Evolutionary conservation across 1,284 basidiomycete genomes (phyloP), one percentile per base, ranked within the genome.

Genomic region (Malassezia yamatoensis): DNA sequence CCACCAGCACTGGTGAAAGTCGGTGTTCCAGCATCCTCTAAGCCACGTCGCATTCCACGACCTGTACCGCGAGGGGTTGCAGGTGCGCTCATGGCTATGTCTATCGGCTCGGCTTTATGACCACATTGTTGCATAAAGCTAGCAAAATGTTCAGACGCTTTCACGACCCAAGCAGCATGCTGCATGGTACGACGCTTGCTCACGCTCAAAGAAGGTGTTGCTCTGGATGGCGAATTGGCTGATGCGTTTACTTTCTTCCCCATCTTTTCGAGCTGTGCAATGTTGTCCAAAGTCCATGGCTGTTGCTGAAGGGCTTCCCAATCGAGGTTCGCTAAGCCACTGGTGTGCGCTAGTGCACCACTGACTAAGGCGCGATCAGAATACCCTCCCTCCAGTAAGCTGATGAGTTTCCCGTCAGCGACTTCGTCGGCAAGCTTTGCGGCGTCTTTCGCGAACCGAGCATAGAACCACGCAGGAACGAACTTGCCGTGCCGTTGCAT

Each of bases 401-500:
- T 89, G 20, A 96, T 79, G 1, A 94, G 69, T 48, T 85, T 82
- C 0, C 90, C 89, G 0, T 75, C 66, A 0, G 87, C 83, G 59
- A 83, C 82, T 21, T 76, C 66, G 41, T 87, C 81, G 0, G 87
- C 85, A 53, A 96, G 82, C 0, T 61, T 68, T 38, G 82, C 80
- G 0, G 83, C 82, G 66, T 94, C 89, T 2, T 77, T 78, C 0
- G 88, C 85, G 67, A 96, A 94, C 5, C 82, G 84, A 65, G 85
- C 79, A 74, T 88, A 98, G 77, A 96, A 96, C 0, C 83, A 82
- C 0, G 83, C 80, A 0, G 93, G 93, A 0, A 96, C 90, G 60
- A 85, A 85, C n/a, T 90, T 84, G 45, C 83, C 81, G 74, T 96
- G 93, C 8, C 93, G 80, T 43, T 88, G 89, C 93, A 98, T 98